A percentile compares a stretch with the other conserved stretches of the same genome.
Conservation (phyloP, 148 eudicot species). For the Hydrangea macrophylla region DNA sequence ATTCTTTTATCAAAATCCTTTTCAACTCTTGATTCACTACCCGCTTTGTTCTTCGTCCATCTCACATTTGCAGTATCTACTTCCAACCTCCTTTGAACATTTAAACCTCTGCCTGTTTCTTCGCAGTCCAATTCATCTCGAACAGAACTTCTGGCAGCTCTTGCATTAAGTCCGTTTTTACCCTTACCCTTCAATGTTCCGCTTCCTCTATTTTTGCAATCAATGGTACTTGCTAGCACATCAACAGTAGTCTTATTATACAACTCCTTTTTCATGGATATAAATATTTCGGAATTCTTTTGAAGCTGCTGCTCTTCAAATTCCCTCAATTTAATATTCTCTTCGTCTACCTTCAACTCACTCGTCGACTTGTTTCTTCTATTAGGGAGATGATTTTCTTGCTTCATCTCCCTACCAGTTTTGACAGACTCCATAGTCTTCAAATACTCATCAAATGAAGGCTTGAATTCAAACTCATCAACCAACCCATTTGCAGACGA, state of each 20-base stretch:
- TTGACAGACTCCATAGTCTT: conserved; percentile 72
- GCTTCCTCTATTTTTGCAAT: neutral
- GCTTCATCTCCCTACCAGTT: conserved; percentile 35
- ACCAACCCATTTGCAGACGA: neutral
- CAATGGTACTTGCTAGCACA: neutral
- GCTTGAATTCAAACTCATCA: conserved; percentile 47
- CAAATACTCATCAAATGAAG: conserved; percentile 79
- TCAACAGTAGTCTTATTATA: neutral
- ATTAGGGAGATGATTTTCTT: neutral
- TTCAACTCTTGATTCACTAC: neutral
- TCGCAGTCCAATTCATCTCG: conserved; percentile 1
- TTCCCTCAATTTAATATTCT: conserved; percentile 3
- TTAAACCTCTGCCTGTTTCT: conserved; percentile 1
- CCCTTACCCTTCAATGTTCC: conserved; percentile 5
- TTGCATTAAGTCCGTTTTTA: conserved; percentile 1
- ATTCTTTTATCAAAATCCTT: conserved; percentile 6
- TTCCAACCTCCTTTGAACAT: conserved; percentile 10
- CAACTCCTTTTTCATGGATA: neutral
- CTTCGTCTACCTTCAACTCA: neutral
- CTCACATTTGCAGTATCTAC: conserved; percentile 13
- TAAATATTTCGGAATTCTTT: neutral
- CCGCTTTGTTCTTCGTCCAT: conserved; percentile 14
- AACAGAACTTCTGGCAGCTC: neutral
- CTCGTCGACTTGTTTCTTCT: neutral
- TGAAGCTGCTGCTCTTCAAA: neutral